Conservation (phyloP, 176 grass and related monocot species). For the Oryza meridionalis region DNA sequence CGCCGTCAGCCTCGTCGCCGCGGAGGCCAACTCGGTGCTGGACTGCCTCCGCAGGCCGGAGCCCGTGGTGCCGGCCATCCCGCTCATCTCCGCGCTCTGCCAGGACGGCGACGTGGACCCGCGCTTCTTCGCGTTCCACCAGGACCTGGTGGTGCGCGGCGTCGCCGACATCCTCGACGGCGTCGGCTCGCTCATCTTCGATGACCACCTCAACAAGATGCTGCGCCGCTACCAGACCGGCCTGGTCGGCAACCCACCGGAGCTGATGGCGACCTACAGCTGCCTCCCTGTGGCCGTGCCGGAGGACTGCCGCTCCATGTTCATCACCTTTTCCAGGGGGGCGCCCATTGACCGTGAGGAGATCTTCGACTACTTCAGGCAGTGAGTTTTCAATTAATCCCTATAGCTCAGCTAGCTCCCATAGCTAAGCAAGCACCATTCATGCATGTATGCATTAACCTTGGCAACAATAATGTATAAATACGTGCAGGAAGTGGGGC, state of each 20-base stretch:
- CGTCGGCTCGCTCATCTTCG: conserved; percentile 52
- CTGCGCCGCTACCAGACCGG: conserved; percentile 31
- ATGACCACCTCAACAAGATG: conserved; percentile 39
- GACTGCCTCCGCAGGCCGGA: conserved; percentile 37
- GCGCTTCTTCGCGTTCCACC: conserved; percentile 55
- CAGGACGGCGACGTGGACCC: conserved; percentile 24
- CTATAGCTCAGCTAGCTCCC: too few relatives aligned
- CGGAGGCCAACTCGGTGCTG: conserved; percentile 50
- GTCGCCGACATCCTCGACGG: conserved; percentile 43
- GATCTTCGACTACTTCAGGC: conserved; percentile 60
- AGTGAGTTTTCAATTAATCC: conserved; percentile 32
- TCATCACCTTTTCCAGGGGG: conserved; percentile 63
- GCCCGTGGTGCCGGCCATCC: conserved; percentile 27
- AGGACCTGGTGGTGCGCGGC: conserved; percentile 39
- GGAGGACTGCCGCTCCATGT: conserved; percentile 66
- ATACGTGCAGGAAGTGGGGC: conserved; percentile 37
- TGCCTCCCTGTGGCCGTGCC: background rate
- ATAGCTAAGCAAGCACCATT: background rate
- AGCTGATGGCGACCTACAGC: conserved; percentile 23
- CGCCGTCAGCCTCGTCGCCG: background rate
- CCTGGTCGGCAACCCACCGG: background rate
- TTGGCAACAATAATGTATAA: background rate
- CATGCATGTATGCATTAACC: background rate
- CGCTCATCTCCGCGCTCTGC: conserved; percentile 41
- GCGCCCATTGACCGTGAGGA: conserved; percentile 48